Base-by-base conservation (phyloP, 257 asterid genomes). In the Solanum bulbocastanum region DNA sequence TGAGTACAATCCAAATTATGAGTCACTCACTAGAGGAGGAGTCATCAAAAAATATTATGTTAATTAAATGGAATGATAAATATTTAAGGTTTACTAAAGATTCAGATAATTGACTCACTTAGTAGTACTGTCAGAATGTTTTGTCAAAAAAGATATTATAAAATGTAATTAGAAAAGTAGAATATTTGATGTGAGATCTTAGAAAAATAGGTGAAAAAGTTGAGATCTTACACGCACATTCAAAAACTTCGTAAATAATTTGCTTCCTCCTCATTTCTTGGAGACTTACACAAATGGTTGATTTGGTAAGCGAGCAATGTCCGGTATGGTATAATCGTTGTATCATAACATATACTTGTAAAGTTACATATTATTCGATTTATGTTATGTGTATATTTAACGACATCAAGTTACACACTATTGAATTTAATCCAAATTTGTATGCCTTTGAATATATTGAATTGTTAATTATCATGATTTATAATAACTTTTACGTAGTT, bases 11-110 rank as follows among this genome's bases (percentile, higher is more conserved):
- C 97, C 96, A 0, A 94, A 94, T 68, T 94, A 93, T 18, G 98
- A 95, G 90, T 95, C 95, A 2, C 98, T 92, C 72, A 86, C 30
- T 4, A 90, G 98, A 87, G 98, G 98, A n/a, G 98, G 98, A 52
- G 98, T 95, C 71, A 88, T 95, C 60, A 46, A 76, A 87, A 95
- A 95, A 3, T 95, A 87, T 91, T 95, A 87, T 52, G 95, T 94
- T n/a, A 93, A 93, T 87, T 93, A 81, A 68, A 62, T 14, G 20
- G 8, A 46, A 4, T 46, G 8, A 46, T 46, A 46, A 46, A 46
- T 46, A 46, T 14, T 0, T 14, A 46, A 46, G 3, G 20, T 46
- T 46, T 4, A 14, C 20, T 46, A 46, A 14, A 10, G 72, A n/a
- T 65, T 10, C 72, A 10, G 1, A n/a, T 1, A 25, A 13, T 3